Evolutionary conservation across 2,329 filamentous ascomycete genomes (phyloP).

Genomic region (Ceratocystis alfenasii): DNA sequence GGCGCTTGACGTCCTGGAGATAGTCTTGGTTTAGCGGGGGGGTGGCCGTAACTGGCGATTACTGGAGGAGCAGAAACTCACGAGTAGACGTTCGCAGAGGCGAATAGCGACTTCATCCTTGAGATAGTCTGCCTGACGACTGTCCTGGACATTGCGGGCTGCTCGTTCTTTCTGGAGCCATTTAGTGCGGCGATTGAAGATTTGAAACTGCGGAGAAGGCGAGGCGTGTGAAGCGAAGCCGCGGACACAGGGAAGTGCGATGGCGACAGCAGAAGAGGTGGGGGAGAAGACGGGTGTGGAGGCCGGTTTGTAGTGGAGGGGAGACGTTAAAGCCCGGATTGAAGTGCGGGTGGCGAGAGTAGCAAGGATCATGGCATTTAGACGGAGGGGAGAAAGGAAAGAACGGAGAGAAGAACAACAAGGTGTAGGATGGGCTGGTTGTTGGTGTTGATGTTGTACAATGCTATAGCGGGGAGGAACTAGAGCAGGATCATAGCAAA

Average conservation of each 20-base stretch:
- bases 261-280: background rate
- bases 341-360: background rate
- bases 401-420: background rate
- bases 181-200: slow-evolving; percentile 84
- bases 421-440: background rate
- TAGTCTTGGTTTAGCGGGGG: background rate
- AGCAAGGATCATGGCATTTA: slow-evolving; percentile 13
- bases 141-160: slow-evolving; percentile 54
- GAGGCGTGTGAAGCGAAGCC: slow-evolving; percentile 18
- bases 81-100: slow-evolving; percentile 73
- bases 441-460: background rate
- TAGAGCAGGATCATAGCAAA: background rate
- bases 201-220: slow-evolving; percentile 48
- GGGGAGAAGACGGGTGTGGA: background rate
- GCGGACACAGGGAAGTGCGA: background rate
- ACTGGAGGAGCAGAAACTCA: slow-evolving; percentile 30
- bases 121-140: slow-evolving; percentile 78
- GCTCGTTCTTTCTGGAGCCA: slow-evolving; percentile 85
- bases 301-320: background rate
- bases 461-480: background rate
- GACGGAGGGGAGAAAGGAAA: background rate
- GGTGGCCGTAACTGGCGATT: background rate
- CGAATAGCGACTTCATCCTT: slow-evolving; percentile 82
- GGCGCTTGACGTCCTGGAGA: slow-evolving; percentile 74
- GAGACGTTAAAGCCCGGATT: background rate